Percentiles rank a stretch among this genome's conserved stretches.
These are phyloP conservation scores for Penicillium crustosum DNA, from an alignment of 2,329 filamentous ascomycete species.

Conservation along the genomic window DNA sequence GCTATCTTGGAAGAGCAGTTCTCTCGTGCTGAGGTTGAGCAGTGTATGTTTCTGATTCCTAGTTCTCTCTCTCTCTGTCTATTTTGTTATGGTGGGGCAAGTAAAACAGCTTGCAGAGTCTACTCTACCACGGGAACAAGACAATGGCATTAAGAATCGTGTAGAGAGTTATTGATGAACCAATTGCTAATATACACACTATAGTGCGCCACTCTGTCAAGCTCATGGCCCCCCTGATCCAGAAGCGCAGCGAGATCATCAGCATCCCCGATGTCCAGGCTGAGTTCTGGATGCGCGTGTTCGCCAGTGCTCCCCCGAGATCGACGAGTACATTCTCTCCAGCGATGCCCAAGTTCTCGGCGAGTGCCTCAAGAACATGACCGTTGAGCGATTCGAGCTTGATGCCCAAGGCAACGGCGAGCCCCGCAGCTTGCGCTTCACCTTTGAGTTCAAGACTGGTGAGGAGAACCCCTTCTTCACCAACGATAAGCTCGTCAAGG, in stretches of 20 bases:
- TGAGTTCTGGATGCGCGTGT: conserved; percentile 92
- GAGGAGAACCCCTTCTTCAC: conserved; percentile 77
- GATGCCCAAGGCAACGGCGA: conserved; percentile 61
- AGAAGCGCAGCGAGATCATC: conserved; percentile 70
- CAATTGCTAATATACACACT: conserved; percentile 4
- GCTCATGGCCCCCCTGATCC: conserved; percentile 69
- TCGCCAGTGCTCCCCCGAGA: conserved; percentile 83
- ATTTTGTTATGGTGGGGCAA: background rate
- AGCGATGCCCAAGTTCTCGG: conserved; percentile 70
- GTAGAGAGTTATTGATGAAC: background rate
- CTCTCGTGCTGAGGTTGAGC: conserved; percentile 76
- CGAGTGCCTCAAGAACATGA: conserved; percentile 64
- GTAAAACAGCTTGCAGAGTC: background rate
- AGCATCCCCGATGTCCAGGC: conserved; percentile 57
- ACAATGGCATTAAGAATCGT: background rate
- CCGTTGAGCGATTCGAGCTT: conserved; percentile 79
- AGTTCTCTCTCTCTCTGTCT: background rate
- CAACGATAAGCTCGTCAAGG: conserved; percentile 79
- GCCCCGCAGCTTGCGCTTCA: conserved; percentile 75
- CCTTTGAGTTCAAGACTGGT: conserved; percentile 66
- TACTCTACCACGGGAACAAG: background rate
- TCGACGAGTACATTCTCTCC: conserved; percentile 85
- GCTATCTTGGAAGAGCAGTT: conserved; percentile 79
- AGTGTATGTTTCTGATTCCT: conserved; percentile 59
- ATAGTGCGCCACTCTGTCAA: conserved; percentile 71